phyloP scores from a whole-genome alignment of 225 moss, liverwort and hornwort species.

The Marchantia paleacea region DNA sequence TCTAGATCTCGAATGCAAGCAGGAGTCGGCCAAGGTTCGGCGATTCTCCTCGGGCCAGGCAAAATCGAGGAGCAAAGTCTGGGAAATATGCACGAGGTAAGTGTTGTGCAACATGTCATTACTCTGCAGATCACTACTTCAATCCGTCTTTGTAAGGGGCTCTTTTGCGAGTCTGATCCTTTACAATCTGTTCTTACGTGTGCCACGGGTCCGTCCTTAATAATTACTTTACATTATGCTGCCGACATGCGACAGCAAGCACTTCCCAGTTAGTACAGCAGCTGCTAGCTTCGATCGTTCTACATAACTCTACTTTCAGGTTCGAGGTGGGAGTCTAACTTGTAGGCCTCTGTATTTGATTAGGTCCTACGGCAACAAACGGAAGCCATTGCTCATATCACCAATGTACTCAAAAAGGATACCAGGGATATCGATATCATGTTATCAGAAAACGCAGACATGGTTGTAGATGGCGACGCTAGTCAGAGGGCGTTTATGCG shows the following conservation, averaged over 20 bases:
- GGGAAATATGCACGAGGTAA: constrained; percentile 75
- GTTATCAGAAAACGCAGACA: constrained; percentile 56
- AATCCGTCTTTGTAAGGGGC: no score
- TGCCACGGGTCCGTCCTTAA: no score
- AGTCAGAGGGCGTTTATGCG: constrained; percentile 24
- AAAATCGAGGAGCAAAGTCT: constrained; percentile 95
- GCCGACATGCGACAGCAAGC: no score
- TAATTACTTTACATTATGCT: no score
- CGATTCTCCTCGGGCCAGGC: constrained; percentile 63
- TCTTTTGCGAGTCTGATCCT: no score
- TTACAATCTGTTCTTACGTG: no score
- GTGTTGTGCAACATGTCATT: background rate
- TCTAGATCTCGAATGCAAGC: constrained; percentile 88
- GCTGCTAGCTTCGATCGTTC: no score
- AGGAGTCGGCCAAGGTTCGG: constrained; percentile 67
- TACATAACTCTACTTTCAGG: no score
- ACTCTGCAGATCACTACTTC: no score
- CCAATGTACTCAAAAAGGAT: constrained; percentile 70
- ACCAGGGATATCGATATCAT: constrained; percentile 84
- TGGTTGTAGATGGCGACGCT: constrained; percentile 36
- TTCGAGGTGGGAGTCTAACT: no score
- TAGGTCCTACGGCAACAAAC: constrained; percentile 94
- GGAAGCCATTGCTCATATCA: constrained; percentile 78
- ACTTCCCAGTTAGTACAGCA: no score
- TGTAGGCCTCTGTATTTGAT: background rate